Conservation (phyloP, 768 basidiomycete genomes). For the Mycena crocata region DNA sequence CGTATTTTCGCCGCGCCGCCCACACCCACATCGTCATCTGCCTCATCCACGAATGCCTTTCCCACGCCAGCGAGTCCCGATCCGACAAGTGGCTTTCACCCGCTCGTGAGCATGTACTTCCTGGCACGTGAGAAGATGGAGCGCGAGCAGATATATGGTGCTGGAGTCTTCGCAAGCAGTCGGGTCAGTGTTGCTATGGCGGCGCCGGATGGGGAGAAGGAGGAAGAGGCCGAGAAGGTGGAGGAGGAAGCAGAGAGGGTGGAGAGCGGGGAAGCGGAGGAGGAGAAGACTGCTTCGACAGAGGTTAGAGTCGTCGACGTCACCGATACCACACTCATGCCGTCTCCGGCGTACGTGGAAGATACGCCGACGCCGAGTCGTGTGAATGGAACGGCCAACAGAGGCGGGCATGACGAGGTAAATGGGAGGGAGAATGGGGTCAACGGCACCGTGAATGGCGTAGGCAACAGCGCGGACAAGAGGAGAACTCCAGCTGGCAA, state of each 20-base stretch:
- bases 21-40: constrained; percentile 31
- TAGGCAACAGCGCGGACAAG: no score
- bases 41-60: not conserved
- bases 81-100: constrained; percentile 94
- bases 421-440: not conserved
- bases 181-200: constrained; percentile 74
- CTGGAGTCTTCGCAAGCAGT: constrained; percentile 41
- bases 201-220: constrained; percentile 5
- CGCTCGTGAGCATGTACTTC: constrained; percentile 95
- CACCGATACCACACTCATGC: no score
- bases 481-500: no score
- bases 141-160: constrained; percentile 90
- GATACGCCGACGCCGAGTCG: constrained; percentile 40
- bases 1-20: constrained; percentile 82
- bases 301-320: no score
- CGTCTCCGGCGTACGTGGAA: constrained; percentile 15
- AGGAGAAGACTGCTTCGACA: no score
- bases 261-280: constrained; percentile 68
- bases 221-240: constrained; percentile 40
- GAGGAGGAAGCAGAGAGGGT: constrained; percentile 50
- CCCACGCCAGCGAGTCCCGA: constrained; percentile 62
- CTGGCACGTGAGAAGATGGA: constrained; percentile 96
- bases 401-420: not conserved
- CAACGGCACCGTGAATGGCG: no score
- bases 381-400: not conserved